Evolutionary conservation across 352 stramenopile species (phyloP), one percentile per base, ranked within the genome.

Genomic region (Globisporangium emineosum): DNA sequence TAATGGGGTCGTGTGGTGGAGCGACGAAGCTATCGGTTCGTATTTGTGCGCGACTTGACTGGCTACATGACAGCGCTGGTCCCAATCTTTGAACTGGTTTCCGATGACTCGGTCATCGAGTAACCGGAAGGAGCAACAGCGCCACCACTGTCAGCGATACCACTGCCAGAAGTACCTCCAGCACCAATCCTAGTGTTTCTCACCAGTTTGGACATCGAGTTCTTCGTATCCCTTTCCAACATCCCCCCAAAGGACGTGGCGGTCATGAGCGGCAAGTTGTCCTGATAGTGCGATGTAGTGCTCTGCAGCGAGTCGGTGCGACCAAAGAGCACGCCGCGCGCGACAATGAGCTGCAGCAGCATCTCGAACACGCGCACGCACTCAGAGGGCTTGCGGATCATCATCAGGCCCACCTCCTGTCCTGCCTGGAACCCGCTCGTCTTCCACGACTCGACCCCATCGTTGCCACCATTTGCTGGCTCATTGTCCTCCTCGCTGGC

Each of bases 361-460:
- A 69, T 76, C 42, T 87, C 70, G 37, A 90, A 90, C n/a, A 78
- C 66, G 3, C 71, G 72, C 1, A 79, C 52, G n/a, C 81, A 90
- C 0, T 69, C 58, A 1, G 62, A 29, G 1, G 78, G 68, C 10
- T 69, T 72, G 1, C 33, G 62, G 21, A 80, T 60, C 7, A 66
- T 54, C 40, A 74, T 58, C 4, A 83, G 55, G 0, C 73, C 75
- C 21, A 75, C 58, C 27, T 73, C 58, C 12, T 73, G 60, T 5
- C 72, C 67, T 5, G 50, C 54, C 57, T 73, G 67, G 21, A 65
- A 29, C 19, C 65, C 69, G 2, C 59, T 70, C 2, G 65, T 55
- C 29, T 66, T 72, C 74, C 69, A 81, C 2, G 62, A 43, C 32
- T 79, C 74, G n/a, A 50, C 64, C 3, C 55, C n/a, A 1, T 25